A percentile compares a stretch with the other conserved stretches of the same genome.
Evolutionary conservation across 345 rosid genomes (phyloP).

Genomic region (Arabidopsis suecica): DNA sequence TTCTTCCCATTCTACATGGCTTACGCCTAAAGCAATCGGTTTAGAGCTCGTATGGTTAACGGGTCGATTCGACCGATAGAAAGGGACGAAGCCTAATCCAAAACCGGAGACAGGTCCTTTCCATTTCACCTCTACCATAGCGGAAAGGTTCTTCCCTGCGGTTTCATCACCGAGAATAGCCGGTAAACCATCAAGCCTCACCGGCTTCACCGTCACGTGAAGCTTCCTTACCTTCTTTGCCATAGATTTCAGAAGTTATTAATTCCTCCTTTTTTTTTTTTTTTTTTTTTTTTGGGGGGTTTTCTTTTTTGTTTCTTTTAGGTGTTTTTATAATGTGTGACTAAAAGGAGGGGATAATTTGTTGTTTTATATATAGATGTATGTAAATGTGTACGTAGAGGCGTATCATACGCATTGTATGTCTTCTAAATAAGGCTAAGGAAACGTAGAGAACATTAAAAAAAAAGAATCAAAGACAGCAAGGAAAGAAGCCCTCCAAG

Average conservation of each 20-base stretch:
- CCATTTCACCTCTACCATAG: conserved; percentile 46
- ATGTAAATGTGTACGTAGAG: conserved; percentile 20
- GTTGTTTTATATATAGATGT: conserved; percentile 9
- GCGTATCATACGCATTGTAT: conserved; percentile 27
- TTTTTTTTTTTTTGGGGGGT: not conserved
- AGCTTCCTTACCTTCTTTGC: conserved; percentile 47
- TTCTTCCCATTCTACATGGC: conserved; percentile 43
- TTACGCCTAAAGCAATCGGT: conserved; percentile 23
- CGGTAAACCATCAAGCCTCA: conserved; percentile 45
- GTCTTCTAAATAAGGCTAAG: conserved; percentile 35
- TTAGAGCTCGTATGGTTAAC: conserved; percentile 34
- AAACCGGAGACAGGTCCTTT: conserved; percentile 49
- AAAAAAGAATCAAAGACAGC: conserved; percentile 38
- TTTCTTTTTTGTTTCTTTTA: conserved; percentile 7
- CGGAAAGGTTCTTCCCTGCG: conserved; percentile 6
- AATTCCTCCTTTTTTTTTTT: not conserved
- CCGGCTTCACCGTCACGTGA: conserved; percentile 45
- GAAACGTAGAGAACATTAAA: conserved; percentile 43
- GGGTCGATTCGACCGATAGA: conserved; percentile 39
- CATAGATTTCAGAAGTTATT: conserved; percentile 27
- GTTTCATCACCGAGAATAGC: conserved; percentile 19
- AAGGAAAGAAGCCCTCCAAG: conserved; percentile 23
- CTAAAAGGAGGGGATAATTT: not conserved
- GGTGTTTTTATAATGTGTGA: not conserved
- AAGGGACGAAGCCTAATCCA: conserved; percentile 42